Percentiles rank a stretch among this genome's conserved stretches.
Conservation (phyloP, 306 rosid genomes). For the Datisca glomerata region DNA sequence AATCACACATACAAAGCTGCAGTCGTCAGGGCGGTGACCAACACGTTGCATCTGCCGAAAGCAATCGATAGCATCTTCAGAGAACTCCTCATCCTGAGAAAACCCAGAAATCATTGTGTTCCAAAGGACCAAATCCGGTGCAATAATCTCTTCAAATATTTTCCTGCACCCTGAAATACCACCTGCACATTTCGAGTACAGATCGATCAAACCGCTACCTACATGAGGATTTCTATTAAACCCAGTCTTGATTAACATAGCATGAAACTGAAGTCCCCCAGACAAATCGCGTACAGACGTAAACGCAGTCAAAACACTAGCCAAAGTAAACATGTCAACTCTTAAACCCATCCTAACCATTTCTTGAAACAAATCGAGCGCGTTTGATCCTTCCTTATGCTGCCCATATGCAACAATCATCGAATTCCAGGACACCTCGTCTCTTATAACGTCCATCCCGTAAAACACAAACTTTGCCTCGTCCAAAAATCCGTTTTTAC, state of each 20-base stretch:
- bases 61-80: constrained; percentile 45
- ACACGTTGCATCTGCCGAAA: constrained; percentile 47
- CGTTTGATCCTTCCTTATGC: constrained; percentile 44
- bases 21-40: constrained; percentile 58
- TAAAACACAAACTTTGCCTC: constrained; percentile 28
- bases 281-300: constrained; percentile 45
- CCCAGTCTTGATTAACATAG: constrained; percentile 65
- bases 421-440: constrained; percentile 78
- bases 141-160: constrained; percentile 48
- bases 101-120: constrained; percentile 84
- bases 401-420: constrained; percentile 66
- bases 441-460: constrained; percentile 41
- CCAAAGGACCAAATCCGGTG: constrained; percentile 74
- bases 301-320: constrained; percentile 71
- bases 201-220: constrained; percentile 76
- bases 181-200: constrained; percentile 62
- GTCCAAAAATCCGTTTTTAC: constrained; percentile 32
- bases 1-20: constrained; percentile 54
- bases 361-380: constrained; percentile 47
- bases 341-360: constrained; percentile 38
- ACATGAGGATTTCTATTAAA: constrained; percentile 61
- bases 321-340: constrained; percentile 71
- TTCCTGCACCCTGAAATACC: constrained; percentile 50
- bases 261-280: constrained; percentile 74
- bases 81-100: constrained; percentile 50